Base-by-base conservation (phyloP, 768 basidiomycete species). In the Hygrophoropsis aurantiaca region DNA sequence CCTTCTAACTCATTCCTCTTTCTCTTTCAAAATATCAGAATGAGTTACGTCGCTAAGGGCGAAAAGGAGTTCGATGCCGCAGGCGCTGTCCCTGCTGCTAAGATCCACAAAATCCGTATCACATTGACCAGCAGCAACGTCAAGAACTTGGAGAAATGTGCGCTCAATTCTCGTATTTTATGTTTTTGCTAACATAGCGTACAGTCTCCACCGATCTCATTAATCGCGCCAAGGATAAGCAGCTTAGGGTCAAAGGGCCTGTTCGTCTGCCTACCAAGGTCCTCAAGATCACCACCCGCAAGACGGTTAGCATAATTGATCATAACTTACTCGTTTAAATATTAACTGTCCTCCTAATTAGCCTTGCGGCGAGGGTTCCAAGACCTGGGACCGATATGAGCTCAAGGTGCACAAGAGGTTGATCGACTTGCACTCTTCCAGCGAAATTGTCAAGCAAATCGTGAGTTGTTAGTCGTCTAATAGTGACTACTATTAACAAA, bases 301-400 rank as follows among this genome's bases (percentile, higher is more conserved):
- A 99, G 74, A 95, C 97, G 55, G 94, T 94, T 52, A 57, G 90
- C 78, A 8, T 16, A 23, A 11, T 16, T n/a, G n/a, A n/a, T n/a
- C 23, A 0, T 8, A 19, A 26, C 10, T 50, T 26, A 15, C 52
- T 1, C 6, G 4, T 13, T 24, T 3, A 3, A 44, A 45, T 30
- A 20, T 19, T 48, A 38, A 36, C 15, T 50, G 40, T 18, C 3
- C 19, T 40, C 16, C 21, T 34, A 19, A 50, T 8, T 60, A 97
- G 91, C 90, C 97, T 73, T 98, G 97, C 66, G 97, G 97, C 91
- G 97, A 98, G 75, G 97, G 97, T 79, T 97, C 97, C 60, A 99
- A 99, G 86, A 99, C 97, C 67, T 99, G 97, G 97, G 97, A 99
- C 75, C 85, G 91, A 62, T 98, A 94, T 75, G 95, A 99, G 75